These are phyloP conservation scores for Closterium sp. DNA, from an alignment of 139 green algal species.

Conservation along the genomic window DNA sequence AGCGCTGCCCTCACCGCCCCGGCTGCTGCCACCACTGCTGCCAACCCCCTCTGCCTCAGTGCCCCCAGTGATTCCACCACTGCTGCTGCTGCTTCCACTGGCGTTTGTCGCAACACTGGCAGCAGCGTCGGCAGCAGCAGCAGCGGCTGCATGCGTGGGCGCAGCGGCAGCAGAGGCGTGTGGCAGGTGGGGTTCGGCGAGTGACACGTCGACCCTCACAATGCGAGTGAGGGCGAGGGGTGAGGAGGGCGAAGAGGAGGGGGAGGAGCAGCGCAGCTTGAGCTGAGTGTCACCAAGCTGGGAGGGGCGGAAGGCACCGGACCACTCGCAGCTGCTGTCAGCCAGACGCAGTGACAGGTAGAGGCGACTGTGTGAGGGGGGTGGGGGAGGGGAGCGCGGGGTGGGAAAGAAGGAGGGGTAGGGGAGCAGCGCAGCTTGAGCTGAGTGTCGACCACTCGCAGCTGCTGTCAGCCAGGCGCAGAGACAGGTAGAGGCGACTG, in stretches of 20 bases:
- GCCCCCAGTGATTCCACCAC: not conserved
- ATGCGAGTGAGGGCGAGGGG: constrained; percentile 19
- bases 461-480: constrained; percentile 39
- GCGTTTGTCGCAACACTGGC: not conserved
- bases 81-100: not conserved
- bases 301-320: constrained; percentile 37
- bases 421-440: constrained; percentile 41
- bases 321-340: constrained; percentile 51
- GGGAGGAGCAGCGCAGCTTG: constrained; percentile 38
- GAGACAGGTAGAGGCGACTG: constrained; percentile 33
- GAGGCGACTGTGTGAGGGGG: constrained; percentile 17
- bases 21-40: not conserved
- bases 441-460: constrained; percentile 52
- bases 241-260: not conserved
- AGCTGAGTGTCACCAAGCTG: constrained; percentile 49
- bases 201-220: constrained; percentile 40
- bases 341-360: constrained; percentile 28
- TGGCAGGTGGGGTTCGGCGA: not conserved
- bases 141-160: not conserved
- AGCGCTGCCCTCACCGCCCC: not conserved
- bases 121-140: not conserved
- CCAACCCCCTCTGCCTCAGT: not conserved
- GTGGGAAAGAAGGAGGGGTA: too few relatives aligned
- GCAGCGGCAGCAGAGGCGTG: not conserved
- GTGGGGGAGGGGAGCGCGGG: too few relatives aligned